These are phyloP conservation scores for Lachnellula suecica DNA, from an alignment of 2,329 filamentous ascomycete genomes.

Conservation along the genomic window DNA sequence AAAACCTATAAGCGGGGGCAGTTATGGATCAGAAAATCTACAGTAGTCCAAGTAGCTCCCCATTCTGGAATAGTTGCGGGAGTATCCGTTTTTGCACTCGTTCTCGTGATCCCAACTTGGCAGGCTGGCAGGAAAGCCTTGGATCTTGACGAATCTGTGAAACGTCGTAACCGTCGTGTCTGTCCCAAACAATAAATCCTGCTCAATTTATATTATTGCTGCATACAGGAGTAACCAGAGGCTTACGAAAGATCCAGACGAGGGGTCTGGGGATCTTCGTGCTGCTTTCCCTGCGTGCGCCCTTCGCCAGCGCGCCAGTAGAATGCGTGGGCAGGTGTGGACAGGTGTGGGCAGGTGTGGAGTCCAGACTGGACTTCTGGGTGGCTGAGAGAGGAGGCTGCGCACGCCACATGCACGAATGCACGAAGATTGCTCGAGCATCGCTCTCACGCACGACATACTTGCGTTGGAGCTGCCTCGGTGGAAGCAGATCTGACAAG, in stretches of 20 bases:
- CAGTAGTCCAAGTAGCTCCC: not conserved
- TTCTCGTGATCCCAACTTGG: conserved; percentile 31
- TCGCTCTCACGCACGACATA: conserved; percentile 26
- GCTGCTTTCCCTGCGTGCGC: not conserved
- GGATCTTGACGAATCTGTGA: conserved; percentile 23
- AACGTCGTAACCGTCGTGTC: conserved; percentile 23
- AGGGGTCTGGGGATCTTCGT: conserved; percentile 7
- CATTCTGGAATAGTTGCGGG: conserved; percentile 14
- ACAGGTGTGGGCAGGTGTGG: not conserved
- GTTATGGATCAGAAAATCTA: not conserved
- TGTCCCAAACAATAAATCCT: conserved; percentile 27
- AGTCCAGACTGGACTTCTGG: not conserved
- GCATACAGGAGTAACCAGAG: conserved; percentile 10
- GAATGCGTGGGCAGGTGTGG: conserved; percentile 1
- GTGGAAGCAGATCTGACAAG: conserved; percentile 28
- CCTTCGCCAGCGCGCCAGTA: not conserved
- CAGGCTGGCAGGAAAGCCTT: not conserved
- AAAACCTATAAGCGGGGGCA: conserved; percentile 10
- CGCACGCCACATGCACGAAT: conserved; percentile 18
- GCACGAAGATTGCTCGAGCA: conserved; percentile 15
- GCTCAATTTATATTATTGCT: conserved; percentile 22
- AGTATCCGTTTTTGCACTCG: conserved; percentile 25
- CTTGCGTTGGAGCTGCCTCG: conserved; percentile 23
- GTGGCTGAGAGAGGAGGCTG: conserved; percentile 10
- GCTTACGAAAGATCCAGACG: conserved; percentile 4